phyloP scores from a whole-genome alignment of 305 asterid species.

The Euphrasia arctica region DNA sequence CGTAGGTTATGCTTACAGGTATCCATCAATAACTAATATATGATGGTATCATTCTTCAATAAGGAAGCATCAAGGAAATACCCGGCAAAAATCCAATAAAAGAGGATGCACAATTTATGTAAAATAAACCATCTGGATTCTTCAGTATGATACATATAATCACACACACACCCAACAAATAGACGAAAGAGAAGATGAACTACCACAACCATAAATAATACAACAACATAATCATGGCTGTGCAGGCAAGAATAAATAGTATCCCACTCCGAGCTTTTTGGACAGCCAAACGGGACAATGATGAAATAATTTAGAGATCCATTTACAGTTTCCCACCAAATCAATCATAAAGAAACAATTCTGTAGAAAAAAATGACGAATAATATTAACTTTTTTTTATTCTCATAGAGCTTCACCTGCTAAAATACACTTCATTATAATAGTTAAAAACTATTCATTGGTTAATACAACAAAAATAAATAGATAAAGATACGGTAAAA shows the following conservation, averaged over 20 bases:
- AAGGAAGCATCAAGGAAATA: slow-evolving; percentile 15
- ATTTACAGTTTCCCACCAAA: not conserved
- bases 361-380: not conserved
- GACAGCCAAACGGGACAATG: slow-evolving; percentile 8
- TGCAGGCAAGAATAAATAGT: slow-evolving; percentile 6
- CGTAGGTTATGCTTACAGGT: too few relatives aligned
- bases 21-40: slow-evolving; percentile 17
- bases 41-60: slow-evolving; percentile 14
- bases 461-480: not conserved
- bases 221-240: slow-evolving; percentile 15
- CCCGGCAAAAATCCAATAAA: slow-evolving; percentile 1
- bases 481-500: not conserved
- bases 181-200: slow-evolving; percentile 11
- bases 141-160: not conserved
- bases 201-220: slow-evolving; percentile 13
- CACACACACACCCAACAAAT: not conserved
- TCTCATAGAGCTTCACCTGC: not conserved
- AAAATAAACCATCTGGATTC: slow-evolving; percentile 17
- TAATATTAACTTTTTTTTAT: not conserved
- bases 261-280: slow-evolving; percentile 12
- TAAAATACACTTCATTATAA: too few relatives aligned
- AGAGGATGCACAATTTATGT: slow-evolving; percentile 3
- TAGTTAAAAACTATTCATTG: too few relatives aligned
- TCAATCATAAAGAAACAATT: not conserved
- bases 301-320: slow-evolving; percentile 1